Base-by-base conservation (phyloP, 2,329 filamentous ascomycete species). In the Colletotrichum musae region DNA sequence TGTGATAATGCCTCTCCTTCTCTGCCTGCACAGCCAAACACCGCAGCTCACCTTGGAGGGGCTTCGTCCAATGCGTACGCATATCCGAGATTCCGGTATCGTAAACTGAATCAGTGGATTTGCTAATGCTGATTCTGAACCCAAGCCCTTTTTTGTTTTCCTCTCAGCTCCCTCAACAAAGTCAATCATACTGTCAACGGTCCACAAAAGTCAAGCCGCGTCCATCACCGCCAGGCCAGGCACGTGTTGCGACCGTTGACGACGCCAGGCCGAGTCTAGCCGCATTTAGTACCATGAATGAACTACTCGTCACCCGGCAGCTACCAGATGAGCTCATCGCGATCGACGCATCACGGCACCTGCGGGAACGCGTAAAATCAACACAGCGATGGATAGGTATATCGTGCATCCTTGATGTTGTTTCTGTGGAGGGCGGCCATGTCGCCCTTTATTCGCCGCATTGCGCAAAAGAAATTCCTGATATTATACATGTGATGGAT, bases 211-310 rank as follows among this genome's bases (percentile, higher is more conserved):
- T 57, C 13, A 15, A 36, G 32, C 32, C 39, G 28, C 9, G 18
- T 18, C 26, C 39, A 47, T 28, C 26, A 26, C 63, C 9, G 9
- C 12, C 32, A 36, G 32, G 32, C 32, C 32, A 36, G 39, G 36
- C 67, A 70, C 56, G 67, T 70, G 67, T 47, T 41, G 21, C 43
- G 32, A 53, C 56, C 67, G 45, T 66, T 60, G n/a, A 28, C n/a
- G 18, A 28, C 62, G 21, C 62, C 36, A 67, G 50, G 28, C 62
- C 50, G 21, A 57, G 32, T 32, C 21, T 41, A 48, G 56, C 45
- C 43, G 39, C 26, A 24, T 52, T 4, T 24, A 12, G 16, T 15
- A 36, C 32, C 4, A 36, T 36, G 32, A 10, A 36, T 41, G 16
- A 5, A 6, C 32, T 36, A 21, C 24, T 3, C 48, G 24, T 66